These are phyloP conservation scores for Lepiota subincarnata DNA, from an alignment of 768 basidiomycete species.

Conservation along the genomic window DNA sequence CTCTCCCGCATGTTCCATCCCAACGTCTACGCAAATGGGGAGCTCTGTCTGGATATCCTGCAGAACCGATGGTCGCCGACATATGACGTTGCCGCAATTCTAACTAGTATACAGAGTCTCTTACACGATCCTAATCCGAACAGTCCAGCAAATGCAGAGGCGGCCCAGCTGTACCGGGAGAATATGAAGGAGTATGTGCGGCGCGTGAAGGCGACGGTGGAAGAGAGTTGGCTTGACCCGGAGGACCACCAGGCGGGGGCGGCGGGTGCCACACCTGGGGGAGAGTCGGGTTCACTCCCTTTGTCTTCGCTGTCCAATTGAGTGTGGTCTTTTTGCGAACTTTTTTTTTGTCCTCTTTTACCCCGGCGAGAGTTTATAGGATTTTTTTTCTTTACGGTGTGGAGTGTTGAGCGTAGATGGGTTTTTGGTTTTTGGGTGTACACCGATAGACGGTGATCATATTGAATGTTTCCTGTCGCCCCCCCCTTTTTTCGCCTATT, in stretches of 20 bases:
- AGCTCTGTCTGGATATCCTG: slow-evolving; percentile 96
- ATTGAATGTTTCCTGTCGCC: not conserved
- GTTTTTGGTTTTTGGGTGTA: not conserved
- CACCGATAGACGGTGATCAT: not conserved
- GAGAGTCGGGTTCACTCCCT: not conserved
- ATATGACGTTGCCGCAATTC: slow-evolving; percentile 97
- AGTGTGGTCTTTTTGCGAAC: not conserved
- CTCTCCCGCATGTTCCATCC: slow-evolving; percentile 98
- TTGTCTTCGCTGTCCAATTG: not conserved
- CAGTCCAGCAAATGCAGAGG: slow-evolving; percentile 97
- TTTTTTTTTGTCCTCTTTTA: too few relatives aligned
- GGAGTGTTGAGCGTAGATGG: not conserved
- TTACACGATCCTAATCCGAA: slow-evolving; percentile 98
- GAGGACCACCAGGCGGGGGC: slow-evolving; percentile 40
- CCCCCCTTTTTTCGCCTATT: not conserved
- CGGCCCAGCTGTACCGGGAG: slow-evolving; percentile 92
- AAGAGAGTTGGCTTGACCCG: slow-evolving; percentile 93
- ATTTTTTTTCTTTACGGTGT: not conserved
- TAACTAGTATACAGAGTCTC: slow-evolving; percentile 93
- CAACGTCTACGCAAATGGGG: slow-evolving; percentile 97
- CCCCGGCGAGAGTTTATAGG: not conserved
- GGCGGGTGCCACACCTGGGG: not conserved
- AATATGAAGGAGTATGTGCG: slow-evolving; percentile 99
- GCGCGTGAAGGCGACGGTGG: slow-evolving; percentile 88
- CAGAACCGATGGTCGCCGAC: slow-evolving; percentile 99